Evolutionary conservation across 371 early-diverging fungal genomes (phyloP).

Genomic region (Mucor velutinosus): DNA sequence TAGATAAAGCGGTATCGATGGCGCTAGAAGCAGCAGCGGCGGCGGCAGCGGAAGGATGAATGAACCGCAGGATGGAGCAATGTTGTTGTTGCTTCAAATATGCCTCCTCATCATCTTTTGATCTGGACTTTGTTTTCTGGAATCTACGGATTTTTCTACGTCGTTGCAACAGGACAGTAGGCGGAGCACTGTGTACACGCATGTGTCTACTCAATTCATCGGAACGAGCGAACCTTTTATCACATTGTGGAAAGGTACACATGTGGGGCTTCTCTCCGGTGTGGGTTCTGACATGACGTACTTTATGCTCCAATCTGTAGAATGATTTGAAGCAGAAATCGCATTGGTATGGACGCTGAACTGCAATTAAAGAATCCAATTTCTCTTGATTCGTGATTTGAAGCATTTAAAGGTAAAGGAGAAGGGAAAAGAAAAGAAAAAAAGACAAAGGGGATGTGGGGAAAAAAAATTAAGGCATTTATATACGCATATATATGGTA

Average conservation of each 20-base stretch:
- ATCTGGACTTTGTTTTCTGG: conserved; percentile 8
- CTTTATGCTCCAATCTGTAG: conserved; percentile 75
- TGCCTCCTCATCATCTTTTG: conserved; percentile 44
- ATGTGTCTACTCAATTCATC: conserved; percentile 87
- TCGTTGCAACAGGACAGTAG: conserved; percentile 25
- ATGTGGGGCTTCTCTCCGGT: conserved; percentile 88
- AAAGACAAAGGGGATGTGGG: conserved; percentile 1
- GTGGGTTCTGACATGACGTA: conserved; percentile 85
- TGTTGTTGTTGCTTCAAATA: conserved; percentile 49
- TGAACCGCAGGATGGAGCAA: conserved; percentile 48
- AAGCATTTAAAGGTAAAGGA: not conserved
- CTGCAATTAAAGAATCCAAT: not conserved
- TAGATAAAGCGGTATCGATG: not conserved
- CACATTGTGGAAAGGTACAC: conserved; percentile 74
- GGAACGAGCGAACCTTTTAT: conserved; percentile 82
- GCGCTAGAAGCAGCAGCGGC: not conserved
- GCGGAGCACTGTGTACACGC: conserved; percentile 58
- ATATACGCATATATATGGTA: not conserved
- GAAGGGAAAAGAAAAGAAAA: conserved; percentile 4
- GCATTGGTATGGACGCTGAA: conserved; percentile 64
- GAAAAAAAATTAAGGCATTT: conserved; percentile 4
- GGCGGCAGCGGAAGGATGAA: conserved; percentile 16
- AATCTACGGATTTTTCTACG: conserved; percentile 20
- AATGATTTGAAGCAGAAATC: conserved; percentile 75
- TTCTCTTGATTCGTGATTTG: not conserved